Evolutionary conservation across 1,284 basidiomycete genomes (phyloP).

Genomic region (Rhodotorula sp.): DNA sequence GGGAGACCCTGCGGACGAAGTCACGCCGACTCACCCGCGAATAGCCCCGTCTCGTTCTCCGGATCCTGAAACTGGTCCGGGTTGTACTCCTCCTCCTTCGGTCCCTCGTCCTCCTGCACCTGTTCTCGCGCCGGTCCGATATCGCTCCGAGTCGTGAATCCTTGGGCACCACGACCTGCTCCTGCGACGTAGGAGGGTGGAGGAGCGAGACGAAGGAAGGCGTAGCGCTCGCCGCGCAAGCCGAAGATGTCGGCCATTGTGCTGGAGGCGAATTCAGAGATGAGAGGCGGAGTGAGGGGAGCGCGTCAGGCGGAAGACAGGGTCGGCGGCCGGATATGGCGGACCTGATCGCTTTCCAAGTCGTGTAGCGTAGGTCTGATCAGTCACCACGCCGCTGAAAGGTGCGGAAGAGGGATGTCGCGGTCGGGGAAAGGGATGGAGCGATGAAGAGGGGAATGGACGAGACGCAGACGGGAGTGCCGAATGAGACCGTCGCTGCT

Average conservation of each 20-base stretch:
- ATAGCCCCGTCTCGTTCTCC: conserved; percentile 94
- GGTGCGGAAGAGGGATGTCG: too few relatives aligned
- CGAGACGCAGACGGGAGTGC: too few relatives aligned
- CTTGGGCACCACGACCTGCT: conserved; percentile 93
- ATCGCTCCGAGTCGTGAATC: conserved; percentile 97
- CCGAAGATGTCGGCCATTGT: conserved; percentile 30
- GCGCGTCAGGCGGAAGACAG: too few relatives aligned
- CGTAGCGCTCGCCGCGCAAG: conserved; percentile 33
- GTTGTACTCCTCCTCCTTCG: conserved; percentile 74
- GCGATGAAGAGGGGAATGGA: too few relatives aligned
- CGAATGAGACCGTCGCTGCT: too few relatives aligned
- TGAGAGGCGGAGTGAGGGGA: too few relatives aligned
- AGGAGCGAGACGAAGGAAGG: conserved; percentile 30
- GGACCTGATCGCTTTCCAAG: too few relatives aligned
- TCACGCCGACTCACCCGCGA: conserved; percentile 59
- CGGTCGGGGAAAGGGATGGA: too few relatives aligned
- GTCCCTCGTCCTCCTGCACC: conserved; percentile 61
- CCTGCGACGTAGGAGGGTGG: conserved; percentile 76
- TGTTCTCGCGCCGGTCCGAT: conserved; percentile 97
- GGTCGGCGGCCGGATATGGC: too few relatives aligned
- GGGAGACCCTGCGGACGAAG: too few relatives aligned
- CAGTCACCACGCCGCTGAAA: too few relatives aligned
- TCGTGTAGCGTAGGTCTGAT: too few relatives aligned
- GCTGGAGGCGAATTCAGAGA: not conserved
- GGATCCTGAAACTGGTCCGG: conserved; percentile 92